Percentiles rank a stretch among this genome's conserved stretches.
Evolutionary conservation across 2,329 filamentous ascomycete genomes (phyloP).

Genomic region (Tolypocladium pustulatum): DNA sequence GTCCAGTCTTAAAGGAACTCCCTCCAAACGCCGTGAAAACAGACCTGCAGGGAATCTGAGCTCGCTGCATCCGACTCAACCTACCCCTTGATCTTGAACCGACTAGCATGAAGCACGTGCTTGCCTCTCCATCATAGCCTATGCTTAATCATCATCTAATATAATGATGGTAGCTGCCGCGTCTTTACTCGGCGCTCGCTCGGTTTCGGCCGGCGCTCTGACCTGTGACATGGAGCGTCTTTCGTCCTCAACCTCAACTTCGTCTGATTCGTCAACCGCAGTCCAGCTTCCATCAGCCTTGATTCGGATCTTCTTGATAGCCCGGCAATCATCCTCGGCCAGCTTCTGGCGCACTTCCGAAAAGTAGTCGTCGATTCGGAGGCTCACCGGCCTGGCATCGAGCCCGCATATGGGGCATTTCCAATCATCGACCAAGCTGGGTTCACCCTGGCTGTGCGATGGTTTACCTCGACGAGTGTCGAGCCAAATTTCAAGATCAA

Average conservation of each 20-base stretch:
- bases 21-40: background rate
- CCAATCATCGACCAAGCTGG: constrained; percentile 60
- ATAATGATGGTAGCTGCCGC: background rate
- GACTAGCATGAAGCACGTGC: constrained; percentile 7
- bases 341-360: constrained; percentile 48
- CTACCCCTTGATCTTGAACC: background rate
- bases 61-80: too few species aligned
- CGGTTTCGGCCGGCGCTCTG: background rate
- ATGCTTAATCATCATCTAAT: background rate
- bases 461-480: constrained; percentile 46
- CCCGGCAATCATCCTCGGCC: constrained; percentile 6
- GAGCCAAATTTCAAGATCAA: constrained; percentile 79
- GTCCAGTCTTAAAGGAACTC: background rate
- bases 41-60: background rate
- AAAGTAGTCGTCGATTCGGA: constrained; percentile 69
- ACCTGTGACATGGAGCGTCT: background rate
- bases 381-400: constrained; percentile 64
- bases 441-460: constrained; percentile 25
- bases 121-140: constrained; percentile 10
- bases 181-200: background rate
- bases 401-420: constrained; percentile 72
- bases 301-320: constrained; percentile 20
- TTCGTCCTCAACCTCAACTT: constrained; percentile 14
- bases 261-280: constrained; percentile 18
- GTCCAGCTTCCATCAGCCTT: constrained; percentile 21